Evolutionary conservation across 805 yeast species (phyloP).

Genomic region (Alloascoidea africana): DNA sequence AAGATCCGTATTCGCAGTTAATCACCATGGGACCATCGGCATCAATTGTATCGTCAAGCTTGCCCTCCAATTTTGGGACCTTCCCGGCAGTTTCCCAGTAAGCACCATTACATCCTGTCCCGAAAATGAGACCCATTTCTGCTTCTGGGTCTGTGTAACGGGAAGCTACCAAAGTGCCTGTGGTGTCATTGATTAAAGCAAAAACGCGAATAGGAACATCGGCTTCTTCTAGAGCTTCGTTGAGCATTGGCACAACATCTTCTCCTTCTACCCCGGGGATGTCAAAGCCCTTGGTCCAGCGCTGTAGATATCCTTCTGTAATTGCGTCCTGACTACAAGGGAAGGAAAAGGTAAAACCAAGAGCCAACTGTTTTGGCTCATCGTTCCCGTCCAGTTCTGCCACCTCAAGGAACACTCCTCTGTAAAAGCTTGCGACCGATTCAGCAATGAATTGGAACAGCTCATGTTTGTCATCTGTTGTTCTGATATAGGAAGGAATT

Average conservation of each 20-base stretch:
- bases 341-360: conserved; percentile 92
- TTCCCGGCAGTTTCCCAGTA: conserved; percentile 64
- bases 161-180: conserved; percentile 94
- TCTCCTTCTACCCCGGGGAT: conserved; percentile 87
- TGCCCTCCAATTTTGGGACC: conserved; percentile 73
- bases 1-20: conserved; percentile 97
- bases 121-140: conserved; percentile 90
- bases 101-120: conserved; percentile 97
- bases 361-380: conserved; percentile 38
- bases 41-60: conserved; percentile 45
- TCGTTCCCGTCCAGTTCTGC: conserved; percentile 54
- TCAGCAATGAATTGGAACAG: conserved; percentile 81
- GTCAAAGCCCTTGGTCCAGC: conserved; percentile 98
- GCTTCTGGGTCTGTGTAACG: conserved; percentile 81
- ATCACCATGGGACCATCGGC: conserved; percentile 74
- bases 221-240: conserved; percentile 47
- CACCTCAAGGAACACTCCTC: too few relatives aligned
- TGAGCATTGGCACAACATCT: conserved; percentile 87
- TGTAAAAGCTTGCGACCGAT: conserved; percentile 56
- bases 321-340: conserved; percentile 66
- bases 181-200: conserved; percentile 91
- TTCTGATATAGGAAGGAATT: conserved; percentile 65
- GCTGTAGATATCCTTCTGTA: conserved; percentile 75
- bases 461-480: conserved; percentile 52
- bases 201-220: conserved; percentile 72